Percentiles rank a stretch among this genome's conserved stretches.
Evolutionary conservation across 116 monocot genomes (phyloP).

Genomic region (Trichopus zeylanicus): DNA sequence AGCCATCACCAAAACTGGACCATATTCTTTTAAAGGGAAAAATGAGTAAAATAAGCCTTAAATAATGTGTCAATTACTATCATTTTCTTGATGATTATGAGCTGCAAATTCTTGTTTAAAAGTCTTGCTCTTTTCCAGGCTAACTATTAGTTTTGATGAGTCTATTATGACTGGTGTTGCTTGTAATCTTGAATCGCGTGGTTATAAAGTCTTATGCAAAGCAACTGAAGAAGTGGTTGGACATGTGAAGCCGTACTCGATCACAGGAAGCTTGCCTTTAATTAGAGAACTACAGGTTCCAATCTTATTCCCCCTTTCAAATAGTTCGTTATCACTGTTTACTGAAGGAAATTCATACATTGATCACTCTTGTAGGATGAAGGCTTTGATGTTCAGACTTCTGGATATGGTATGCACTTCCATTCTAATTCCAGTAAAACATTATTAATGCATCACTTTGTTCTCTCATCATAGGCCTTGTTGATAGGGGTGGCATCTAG

Average conservation of each 20-base stretch:
- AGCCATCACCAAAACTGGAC: too few relatives aligned
- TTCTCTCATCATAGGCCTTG: too few relatives aligned
- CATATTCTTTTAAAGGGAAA: too few relatives aligned
- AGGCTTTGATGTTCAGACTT: slow-evolving; percentile 93
- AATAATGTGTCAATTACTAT: too few relatives aligned
- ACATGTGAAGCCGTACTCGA: slow-evolving; percentile 83
- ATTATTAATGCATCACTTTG: too few relatives aligned
- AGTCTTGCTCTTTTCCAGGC: slow-evolving; percentile 25
- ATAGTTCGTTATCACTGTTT: not conserved
- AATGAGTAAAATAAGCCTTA: too few relatives aligned
- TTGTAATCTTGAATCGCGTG: slow-evolving; percentile 70
- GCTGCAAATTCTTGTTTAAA: not conserved
- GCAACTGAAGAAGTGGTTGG: slow-evolving; percentile 88
- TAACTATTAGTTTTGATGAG: slow-evolving; percentile 64
- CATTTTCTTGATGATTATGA: not conserved
- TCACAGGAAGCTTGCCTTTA: slow-evolving; percentile 92
- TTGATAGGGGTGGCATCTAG: slow-evolving; percentile 8
- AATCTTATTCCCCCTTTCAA: not conserved
- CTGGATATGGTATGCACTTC: slow-evolving; percentile 68
- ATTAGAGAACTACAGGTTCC: slow-evolving; percentile 87
- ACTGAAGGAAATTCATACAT: not conserved
- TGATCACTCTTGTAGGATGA: slow-evolving; percentile 51
- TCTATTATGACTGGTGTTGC: slow-evolving; percentile 75
- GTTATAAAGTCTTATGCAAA: slow-evolving; percentile 85
- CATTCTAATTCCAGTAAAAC: not conserved